Conservation (phyloP, 2,329 filamentous ascomycete species). For the Stemphylium lycopersici region DNA sequence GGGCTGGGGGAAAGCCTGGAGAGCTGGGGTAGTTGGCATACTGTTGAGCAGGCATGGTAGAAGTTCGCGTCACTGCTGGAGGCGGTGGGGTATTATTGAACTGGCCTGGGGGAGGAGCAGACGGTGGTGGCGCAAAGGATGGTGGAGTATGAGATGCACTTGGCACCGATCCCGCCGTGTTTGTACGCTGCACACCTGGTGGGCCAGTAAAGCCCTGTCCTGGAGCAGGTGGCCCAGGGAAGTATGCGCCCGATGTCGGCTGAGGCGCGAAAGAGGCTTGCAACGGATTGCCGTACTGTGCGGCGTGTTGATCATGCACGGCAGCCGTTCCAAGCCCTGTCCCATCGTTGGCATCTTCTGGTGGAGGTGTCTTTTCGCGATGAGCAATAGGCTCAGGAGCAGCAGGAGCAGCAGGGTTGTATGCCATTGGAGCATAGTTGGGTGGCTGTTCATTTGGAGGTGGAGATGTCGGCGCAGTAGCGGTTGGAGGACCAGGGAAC, state of each 20-base stretch:
- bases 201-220: slow-evolving; percentile 43
- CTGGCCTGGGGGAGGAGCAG: slow-evolving; percentile 33
- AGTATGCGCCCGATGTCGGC: slow-evolving; percentile 47
- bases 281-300: slow-evolving; percentile 40
- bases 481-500: slow-evolving; percentile 48
- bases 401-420: slow-evolving; percentile 79
- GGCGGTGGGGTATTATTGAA: slow-evolving; percentile 33
- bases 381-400: slow-evolving; percentile 74
- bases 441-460: slow-evolving; percentile 44
- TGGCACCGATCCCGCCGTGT: slow-evolving; percentile 44
- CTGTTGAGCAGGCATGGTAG: slow-evolving; percentile 43
- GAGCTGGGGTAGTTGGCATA: slow-evolving; percentile 48
- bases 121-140: slow-evolving; percentile 50
- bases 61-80: slow-evolving; percentile 37
- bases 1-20: slow-evolving; percentile 35
- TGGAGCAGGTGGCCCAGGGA: slow-evolving; percentile 50
- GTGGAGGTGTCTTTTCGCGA: slow-evolving; percentile 80
- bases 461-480: slow-evolving; percentile 35
- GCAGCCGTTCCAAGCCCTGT: slow-evolving; percentile 52
- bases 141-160: slow-evolving; percentile 44
- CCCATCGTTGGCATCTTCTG: slow-evolving; percentile 66
- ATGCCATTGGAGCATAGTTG: slow-evolving; percentile 69
- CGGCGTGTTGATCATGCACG: slow-evolving; percentile 47
- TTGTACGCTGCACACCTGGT: slow-evolving; percentile 42
- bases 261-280: slow-evolving; percentile 45